Base-by-base conservation (phyloP, 2,329 filamentous ascomycete genomes). In the Fusarium staphyleae region DNA sequence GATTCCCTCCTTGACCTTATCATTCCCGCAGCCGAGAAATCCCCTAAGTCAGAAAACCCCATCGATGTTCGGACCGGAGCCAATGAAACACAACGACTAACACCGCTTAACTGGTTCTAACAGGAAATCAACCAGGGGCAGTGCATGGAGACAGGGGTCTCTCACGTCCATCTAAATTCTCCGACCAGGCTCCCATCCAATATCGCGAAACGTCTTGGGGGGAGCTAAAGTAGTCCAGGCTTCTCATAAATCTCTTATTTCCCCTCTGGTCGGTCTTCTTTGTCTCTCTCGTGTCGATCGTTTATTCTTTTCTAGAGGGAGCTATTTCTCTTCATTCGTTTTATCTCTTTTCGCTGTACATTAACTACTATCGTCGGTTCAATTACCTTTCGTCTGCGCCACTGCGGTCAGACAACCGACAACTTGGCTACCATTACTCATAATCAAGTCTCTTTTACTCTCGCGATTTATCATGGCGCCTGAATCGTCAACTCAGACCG, bases 401-500 rank as follows among this genome's bases (percentile, higher is more conserved):
- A 40, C 22, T 8, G 14, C 32, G 28, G 33, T 30, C 33, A 47
- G 22, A 37, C 33, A n/a, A 46, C 35, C 18, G 30, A 18, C n/a
- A 41, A 14, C 16, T 32, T 36, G 4, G 11, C n/a, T n/a, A 19
- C 19, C 16, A 10, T 15, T 35, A 32, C 28, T 1, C 28, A 15
- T 9, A 12, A 19, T 4, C n/a, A n/a, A n/a, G 18, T 8, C 15
- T 13, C 24, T 19, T 14, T 9, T 24, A 18, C 10, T 18, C 26
- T 26, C 35, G 14, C 16, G 18, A 34, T 26, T 24, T 41, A 28
- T n/a, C 30, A 67, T 67, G 65, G 65, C 65, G 1, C 65, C 63
- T 3, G 65, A 66, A 48, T 45, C 51, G 8, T 59, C 62, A 8
- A 62, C 60, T 7, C 65, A 68, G 33, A 62, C 65, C 3, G 50